phyloP scores from a whole-genome alignment of 2,329 filamentous ascomycete species.

The Cytospora schulzeri region DNA sequence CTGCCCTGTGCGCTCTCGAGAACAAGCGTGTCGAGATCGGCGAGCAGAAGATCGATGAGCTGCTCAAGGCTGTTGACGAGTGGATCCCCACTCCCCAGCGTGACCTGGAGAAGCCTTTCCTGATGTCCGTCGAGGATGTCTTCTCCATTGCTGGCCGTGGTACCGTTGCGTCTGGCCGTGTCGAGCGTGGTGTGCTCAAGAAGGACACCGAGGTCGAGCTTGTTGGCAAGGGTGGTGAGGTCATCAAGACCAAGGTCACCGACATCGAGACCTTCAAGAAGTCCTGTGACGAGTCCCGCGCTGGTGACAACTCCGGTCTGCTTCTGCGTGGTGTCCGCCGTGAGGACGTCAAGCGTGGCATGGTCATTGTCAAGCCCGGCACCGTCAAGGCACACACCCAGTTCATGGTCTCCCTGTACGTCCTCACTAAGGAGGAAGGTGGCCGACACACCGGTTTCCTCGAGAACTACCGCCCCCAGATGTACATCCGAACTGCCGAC shows the following conservation, averaged over 20 bases:
- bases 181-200: constrained; percentile 94
- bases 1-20: constrained; percentile 92
- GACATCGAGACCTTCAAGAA: constrained; percentile 99
- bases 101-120: constrained; percentile 96
- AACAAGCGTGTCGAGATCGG: constrained; percentile 86
- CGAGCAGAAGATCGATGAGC: constrained; percentile 83
- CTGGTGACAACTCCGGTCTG: constrained; percentile 97
- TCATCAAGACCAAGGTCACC: constrained; percentile 98
- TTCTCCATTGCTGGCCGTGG: constrained; percentile 92
- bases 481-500: constrained; percentile 92
- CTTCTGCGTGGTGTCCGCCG: constrained; percentile 94
- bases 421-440: constrained; percentile 96
- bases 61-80: constrained; percentile 83
- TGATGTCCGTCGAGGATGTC: constrained; percentile 96
- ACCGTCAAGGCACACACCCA: constrained; percentile 83
- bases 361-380: constrained; percentile 87
- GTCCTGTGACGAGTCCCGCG: constrained; percentile 93
- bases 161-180: constrained; percentile 94
- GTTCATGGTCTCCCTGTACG: constrained; percentile 95
- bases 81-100: constrained; percentile 97
- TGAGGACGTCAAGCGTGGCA: constrained; percentile 91
- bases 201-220: constrained; percentile 93
- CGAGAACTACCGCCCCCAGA: constrained; percentile 95
- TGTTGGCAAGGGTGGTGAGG: constrained; percentile 76
- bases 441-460: constrained; percentile 95